Conservation (phyloP, 768 basidiomycete species). For the Podaxis sp. region DNA sequence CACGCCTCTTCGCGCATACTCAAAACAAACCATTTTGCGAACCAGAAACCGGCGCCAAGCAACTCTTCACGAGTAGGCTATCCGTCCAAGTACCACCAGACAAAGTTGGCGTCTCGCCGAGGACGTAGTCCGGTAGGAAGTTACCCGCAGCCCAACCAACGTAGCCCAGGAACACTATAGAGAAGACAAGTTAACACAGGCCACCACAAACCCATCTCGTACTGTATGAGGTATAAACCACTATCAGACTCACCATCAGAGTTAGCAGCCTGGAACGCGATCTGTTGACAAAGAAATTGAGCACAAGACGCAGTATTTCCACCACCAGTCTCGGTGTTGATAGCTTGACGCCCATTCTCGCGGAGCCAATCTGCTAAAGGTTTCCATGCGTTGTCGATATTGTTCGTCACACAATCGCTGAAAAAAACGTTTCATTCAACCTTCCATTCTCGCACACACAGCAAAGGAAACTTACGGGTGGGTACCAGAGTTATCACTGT, state of each 20-base stretch:
- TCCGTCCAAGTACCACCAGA: slow-evolving; percentile 39
- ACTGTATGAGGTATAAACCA: no score
- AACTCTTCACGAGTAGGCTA: slow-evolving; percentile 37
- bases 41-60: slow-evolving; percentile 29
- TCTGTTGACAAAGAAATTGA: slow-evolving; percentile 43
- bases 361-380: slow-evolving; percentile 52
- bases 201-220: no score
- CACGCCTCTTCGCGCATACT: not conserved
- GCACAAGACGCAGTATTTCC: slow-evolving; percentile 51
- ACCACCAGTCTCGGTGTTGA: slow-evolving; percentile 64
- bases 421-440: not conserved
- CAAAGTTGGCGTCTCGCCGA: slow-evolving; percentile 28
- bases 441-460: not conserved
- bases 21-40: slow-evolving; percentile 24
- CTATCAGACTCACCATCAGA: slow-evolving; percentile 40
- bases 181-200: not conserved
- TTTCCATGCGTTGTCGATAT: slow-evolving; percentile 45
- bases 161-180: slow-evolving; percentile 51
- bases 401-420: slow-evolving; percentile 53
- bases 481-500: slow-evolving; percentile 45
- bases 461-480: slow-evolving; percentile 20
- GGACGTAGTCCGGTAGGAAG: slow-evolving; percentile 41
- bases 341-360: slow-evolving; percentile 48
- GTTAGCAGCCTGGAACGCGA: slow-evolving; percentile 45
- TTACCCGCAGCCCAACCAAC: slow-evolving; percentile 62